phyloP scores from a whole-genome alignment of 495 filamentous ascomycete species.

The Aspergillus heteromorphus region DNA sequence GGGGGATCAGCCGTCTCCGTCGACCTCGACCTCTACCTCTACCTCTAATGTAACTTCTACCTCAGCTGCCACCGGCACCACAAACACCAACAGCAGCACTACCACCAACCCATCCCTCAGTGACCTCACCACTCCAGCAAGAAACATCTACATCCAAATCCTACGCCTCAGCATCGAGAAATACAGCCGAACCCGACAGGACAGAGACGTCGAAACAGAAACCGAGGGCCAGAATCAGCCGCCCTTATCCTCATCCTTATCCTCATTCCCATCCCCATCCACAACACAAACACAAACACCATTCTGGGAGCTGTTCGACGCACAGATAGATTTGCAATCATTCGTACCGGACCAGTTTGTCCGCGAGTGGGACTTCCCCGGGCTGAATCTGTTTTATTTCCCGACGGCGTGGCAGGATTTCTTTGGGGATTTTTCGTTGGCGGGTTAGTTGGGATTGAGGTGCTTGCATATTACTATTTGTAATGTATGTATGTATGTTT shows the following conservation, averaged over 20 bases:
- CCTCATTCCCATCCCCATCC: not conserved
- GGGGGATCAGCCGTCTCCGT: conserved; percentile 11
- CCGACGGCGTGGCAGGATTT: conserved; percentile 43
- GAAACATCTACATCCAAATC: conserved; percentile 41
- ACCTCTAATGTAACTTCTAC: too few species aligned
- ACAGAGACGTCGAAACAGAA: conserved; percentile 20
- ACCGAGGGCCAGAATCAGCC: too few species aligned
- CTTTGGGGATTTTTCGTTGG: conserved; percentile 37
- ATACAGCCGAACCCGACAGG: conserved; percentile 36
- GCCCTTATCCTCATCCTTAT: too few species aligned
- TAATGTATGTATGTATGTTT: not conserved
- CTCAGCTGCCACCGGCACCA: too few species aligned
- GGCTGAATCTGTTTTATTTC: conserved; percentile 46
- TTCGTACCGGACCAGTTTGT: conserved; percentile 50
- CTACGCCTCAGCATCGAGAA: conserved; percentile 44
- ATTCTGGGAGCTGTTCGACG: conserved; percentile 40
- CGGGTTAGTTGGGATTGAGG: conserved; percentile 4
- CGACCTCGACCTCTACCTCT: not conserved
- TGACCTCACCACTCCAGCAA: too few species aligned
- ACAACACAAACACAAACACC: conserved; percentile 12
- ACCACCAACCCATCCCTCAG: too few species aligned
- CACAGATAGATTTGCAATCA: conserved; percentile 44
- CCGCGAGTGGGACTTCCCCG: conserved; percentile 51
- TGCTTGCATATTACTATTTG: not conserved
- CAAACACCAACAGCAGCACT: too few species aligned